These are phyloP conservation scores for Fusarium luffae DNA, from an alignment of 2,329 filamentous ascomycete genomes.

Conservation along the genomic window DNA sequence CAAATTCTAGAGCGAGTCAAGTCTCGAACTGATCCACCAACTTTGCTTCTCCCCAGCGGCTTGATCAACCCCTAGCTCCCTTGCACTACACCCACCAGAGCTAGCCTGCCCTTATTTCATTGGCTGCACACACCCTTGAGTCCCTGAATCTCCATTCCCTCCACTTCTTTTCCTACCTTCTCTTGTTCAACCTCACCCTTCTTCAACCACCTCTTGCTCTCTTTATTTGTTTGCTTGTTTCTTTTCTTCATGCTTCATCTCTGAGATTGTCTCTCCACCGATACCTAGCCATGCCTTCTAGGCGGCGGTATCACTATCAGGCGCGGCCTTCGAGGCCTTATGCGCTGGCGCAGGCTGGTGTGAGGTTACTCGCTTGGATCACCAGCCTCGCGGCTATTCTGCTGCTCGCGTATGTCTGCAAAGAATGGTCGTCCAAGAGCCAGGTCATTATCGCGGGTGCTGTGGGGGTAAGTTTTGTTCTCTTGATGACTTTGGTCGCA, in stretches of 20 bases:
- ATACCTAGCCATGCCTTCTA: conserved; percentile 29
- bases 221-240: background rate
- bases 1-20: conserved; percentile 2
- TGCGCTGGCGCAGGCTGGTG: conserved; percentile 39
- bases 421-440: conserved; percentile 47
- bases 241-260: conserved; percentile 14
- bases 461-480: conserved; percentile 47
- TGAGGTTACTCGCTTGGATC: conserved; percentile 49
- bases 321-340: conserved; percentile 28
- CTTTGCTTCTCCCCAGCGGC: conserved; percentile 1
- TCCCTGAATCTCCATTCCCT: conserved; percentile 12
- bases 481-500: background rate
- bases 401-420: conserved; percentile 48
- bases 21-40: conserved; percentile 8
- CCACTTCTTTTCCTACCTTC: conserved; percentile 31
- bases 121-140: conserved; percentile 9
- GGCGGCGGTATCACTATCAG: conserved; percentile 21
- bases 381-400: conserved; percentile 48
- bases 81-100: background rate
- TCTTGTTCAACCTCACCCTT: conserved; percentile 12
- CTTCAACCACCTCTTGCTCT: background rate
- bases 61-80: conserved; percentile 25
- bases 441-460: conserved; percentile 48
- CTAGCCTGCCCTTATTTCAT: conserved; percentile 7
- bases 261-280: background rate